Percentiles rank a stretch among this genome's conserved stretches.
Conservation (phyloP, 192 early-diverging fungal genomes). For the Podila epigama region DNA sequence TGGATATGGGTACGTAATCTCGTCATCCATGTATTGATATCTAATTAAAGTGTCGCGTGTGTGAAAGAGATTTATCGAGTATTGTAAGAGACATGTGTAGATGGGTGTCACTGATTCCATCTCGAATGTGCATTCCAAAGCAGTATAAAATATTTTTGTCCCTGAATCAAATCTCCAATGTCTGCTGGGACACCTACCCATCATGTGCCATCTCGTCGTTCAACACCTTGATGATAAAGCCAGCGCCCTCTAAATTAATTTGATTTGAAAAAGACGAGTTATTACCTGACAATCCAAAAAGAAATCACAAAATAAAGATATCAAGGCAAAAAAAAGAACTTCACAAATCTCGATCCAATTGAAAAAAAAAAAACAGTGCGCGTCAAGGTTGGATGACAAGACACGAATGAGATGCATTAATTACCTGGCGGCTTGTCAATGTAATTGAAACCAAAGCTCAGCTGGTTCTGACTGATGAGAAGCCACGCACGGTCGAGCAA, state of each 20-base stretch:
- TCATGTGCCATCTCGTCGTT: slow-evolving; percentile 40
- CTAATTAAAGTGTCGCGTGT: slow-evolving; percentile 6
- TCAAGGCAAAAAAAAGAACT: too few relatives aligned
- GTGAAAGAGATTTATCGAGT: not conserved
- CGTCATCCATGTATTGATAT: slow-evolving; percentile 47
- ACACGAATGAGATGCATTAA: too few relatives aligned
- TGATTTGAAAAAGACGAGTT: not conserved
- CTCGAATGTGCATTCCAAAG: not conserved
- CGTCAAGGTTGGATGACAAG: too few relatives aligned
- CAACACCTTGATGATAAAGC: slow-evolving; percentile 39
- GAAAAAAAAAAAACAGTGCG: too few relatives aligned
- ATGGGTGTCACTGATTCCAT: too few relatives aligned
- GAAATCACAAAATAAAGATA: too few relatives aligned
- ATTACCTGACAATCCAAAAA: too few relatives aligned
- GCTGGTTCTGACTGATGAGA: slow-evolving; percentile 25
- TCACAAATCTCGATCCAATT: too few relatives aligned
- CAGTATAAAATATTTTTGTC: not conserved
- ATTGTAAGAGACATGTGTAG: too few relatives aligned
- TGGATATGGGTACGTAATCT: slow-evolving; percentile 17
- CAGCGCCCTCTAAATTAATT: slow-evolving; percentile 20
- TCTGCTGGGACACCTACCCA: slow-evolving; percentile 25
- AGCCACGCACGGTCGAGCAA: slow-evolving; percentile 34
- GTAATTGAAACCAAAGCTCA: slow-evolving; percentile 42
- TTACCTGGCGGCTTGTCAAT: slow-evolving; percentile 52
- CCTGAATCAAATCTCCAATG: too few relatives aligned